Evolutionary conservation across 768 basidiomycete species (phyloP), one percentile per base, ranked within the genome.

Genomic region (Termitomyces sp.): DNA sequence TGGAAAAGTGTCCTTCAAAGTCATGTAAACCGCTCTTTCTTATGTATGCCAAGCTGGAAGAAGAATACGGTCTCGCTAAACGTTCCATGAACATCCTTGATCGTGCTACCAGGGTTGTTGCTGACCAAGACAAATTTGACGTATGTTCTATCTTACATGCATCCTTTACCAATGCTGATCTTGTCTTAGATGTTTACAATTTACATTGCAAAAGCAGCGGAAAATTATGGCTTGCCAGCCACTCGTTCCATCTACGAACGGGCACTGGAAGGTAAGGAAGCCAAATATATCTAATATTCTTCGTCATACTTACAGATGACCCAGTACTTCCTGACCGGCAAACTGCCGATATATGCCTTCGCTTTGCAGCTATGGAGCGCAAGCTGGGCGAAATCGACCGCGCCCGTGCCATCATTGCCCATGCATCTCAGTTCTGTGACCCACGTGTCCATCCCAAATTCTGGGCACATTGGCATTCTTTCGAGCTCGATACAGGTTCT

Each of bases 301-400:
- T 46, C 12, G 26, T 19, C 51, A 26, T 45, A 21, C 42, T 52
- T 0, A 53, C 21, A 37, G 23, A 37, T 21, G 41, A 26, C 35
- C 17, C 43, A 81, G 82, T 87, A 37, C 81, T 99, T 3, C 97
- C 96, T 7, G 91, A 98, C 73, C 80, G 82, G 46, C 91, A 98
- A 74, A 97, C 96, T 0, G 94, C 96, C 19, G 89, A 95, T 70
- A 98, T 98, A 93, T 98, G 95, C 70, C 78, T 98, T 21, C 91
- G 94, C 45, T 99, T 98, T 70, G 96, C 97, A 4, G 82, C 84
- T 35, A 83, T 99, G 64, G 97, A 99, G 71, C 87, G 96, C 63
- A 99, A 99, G 70, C 84, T 99, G 37, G 97, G 97, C 53, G 97
- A 99, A 75, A 98, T 99, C 70, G 97, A 99, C 74, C 83, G 97